phyloP scores from a whole-genome alignment of 1,284 basidiomycete genomes.

The Schizophyllum amplum region DNA sequence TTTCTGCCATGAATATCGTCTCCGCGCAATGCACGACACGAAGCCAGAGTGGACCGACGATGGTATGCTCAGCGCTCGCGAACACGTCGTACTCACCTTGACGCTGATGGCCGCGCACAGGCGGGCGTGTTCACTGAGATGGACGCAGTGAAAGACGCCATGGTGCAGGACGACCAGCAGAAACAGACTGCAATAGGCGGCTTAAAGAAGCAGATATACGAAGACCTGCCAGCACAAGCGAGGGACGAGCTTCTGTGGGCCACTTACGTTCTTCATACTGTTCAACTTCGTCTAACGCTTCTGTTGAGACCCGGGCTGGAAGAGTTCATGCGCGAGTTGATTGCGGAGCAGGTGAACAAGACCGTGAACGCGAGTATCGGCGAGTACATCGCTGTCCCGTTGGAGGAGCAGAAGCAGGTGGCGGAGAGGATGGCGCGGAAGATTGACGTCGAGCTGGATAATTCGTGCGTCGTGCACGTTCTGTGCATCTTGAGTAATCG shows the following conservation, averaged over 20 bases:
- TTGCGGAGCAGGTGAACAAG: conserved; percentile 29
- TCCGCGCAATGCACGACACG: too few relatives aligned
- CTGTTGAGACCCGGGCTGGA: conserved; percentile 23
- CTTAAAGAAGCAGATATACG: neutral
- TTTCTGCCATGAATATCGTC: too few relatives aligned
- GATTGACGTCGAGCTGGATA: neutral
- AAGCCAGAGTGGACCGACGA: too few relatives aligned
- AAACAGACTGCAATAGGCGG: neutral
- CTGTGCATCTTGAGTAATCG: neutral
- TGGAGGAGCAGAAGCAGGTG: conserved; percentile 31
- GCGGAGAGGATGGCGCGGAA: neutral
- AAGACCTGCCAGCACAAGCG: neutral
- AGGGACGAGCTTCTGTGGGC: neutral
- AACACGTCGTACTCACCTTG: too few relatives aligned
- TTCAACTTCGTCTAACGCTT: neutral
- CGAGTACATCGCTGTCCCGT: conserved; percentile 34
- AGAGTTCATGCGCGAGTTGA: conserved; percentile 24
- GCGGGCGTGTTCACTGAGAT: neutral
- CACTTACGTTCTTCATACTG: neutral
- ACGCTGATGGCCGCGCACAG: too few relatives aligned
- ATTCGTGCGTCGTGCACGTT: neutral
- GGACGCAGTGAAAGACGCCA: neutral
- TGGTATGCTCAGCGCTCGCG: too few relatives aligned
- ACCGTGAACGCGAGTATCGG: conserved; percentile 37
- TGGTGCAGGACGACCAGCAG: neutral